Evolutionary conservation across 2,329 filamentous ascomycete genomes (phyloP).

Genomic region (Cordyceps militaris): DNA sequence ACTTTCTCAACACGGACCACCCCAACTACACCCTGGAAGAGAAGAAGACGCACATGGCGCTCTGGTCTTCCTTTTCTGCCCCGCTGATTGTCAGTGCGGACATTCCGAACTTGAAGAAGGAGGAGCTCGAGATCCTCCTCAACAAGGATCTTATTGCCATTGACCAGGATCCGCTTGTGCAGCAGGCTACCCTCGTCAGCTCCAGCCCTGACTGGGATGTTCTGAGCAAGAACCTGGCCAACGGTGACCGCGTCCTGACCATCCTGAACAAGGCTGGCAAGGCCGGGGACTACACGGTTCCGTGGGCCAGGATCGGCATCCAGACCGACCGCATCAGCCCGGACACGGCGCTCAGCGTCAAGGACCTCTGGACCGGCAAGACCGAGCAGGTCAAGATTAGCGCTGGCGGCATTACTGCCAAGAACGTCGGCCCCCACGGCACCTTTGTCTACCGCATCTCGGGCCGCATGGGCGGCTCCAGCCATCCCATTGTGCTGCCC

Average conservation of each 20-base stretch:
- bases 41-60: constrained; percentile 29
- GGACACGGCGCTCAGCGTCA: constrained; percentile 24
- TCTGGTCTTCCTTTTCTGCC: constrained; percentile 30
- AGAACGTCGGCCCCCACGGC: constrained; percentile 30
- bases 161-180: constrained; percentile 34
- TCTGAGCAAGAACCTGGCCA: constrained; percentile 37
- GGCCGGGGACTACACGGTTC: constrained; percentile 24
- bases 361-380: constrained; percentile 37
- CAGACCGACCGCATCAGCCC: constrained; percentile 20
- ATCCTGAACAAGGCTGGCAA: constrained; percentile 36
- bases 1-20: constrained; percentile 31
- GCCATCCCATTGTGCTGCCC: constrained; percentile 25
- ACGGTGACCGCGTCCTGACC: constrained; percentile 40
- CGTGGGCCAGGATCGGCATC: constrained; percentile 31
- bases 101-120: constrained; percentile 28
- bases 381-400: constrained; percentile 18
- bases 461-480: constrained; percentile 18
- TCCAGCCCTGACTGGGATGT: constrained; percentile 37
- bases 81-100: constrained; percentile 32
- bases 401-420: constrained; percentile 19
- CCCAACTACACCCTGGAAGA: constrained; percentile 27
- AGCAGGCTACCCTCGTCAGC: constrained; percentile 41
- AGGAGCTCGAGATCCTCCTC: constrained; percentile 29
- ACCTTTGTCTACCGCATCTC: constrained; percentile 37
- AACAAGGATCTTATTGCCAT: constrained; percentile 36